A percentile compares a stretch with the other conserved stretches of the same genome.
These are phyloP conservation scores for Mycena leptocephala DNA, from an alignment of 768 basidiomycete genomes.

Conservation along the genomic window DNA sequence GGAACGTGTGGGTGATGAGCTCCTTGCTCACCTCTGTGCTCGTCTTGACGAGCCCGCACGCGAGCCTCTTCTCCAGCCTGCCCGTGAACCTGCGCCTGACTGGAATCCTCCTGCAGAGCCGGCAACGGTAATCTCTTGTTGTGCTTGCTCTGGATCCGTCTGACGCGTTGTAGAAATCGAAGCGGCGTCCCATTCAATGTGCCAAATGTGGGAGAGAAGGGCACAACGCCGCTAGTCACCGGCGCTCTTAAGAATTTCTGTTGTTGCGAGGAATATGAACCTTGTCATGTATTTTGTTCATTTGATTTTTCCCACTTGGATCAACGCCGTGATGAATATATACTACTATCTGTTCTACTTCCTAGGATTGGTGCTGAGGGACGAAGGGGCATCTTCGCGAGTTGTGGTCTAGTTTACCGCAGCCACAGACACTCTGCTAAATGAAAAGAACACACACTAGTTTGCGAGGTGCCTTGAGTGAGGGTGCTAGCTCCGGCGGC, in stretches of 20 bases:
- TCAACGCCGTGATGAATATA: background rate
- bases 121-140: background rate
- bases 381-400: background rate
- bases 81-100: background rate
- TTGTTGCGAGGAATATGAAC: too few species aligned
- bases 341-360: background rate
- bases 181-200: background rate
- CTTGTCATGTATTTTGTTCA: too few species aligned
- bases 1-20: background rate
- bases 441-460: background rate
- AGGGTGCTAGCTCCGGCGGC: background rate
- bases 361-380: background rate
- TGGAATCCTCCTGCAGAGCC: background rate
- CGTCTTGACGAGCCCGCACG: background rate
- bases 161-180: background rate
- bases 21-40: background rate
- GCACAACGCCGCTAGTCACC: background rate
- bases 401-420: background rate
- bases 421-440: background rate
- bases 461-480: background rate
- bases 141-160: background rate
- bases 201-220: background rate
- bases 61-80: background rate
- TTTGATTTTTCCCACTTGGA: too few species aligned
- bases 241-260: too few species aligned